Evolutionary conservation across 2,329 filamentous ascomycete species (phyloP), one percentile per base, ranked within the genome.

Genomic region (Fusarium verrucosum): DNA sequence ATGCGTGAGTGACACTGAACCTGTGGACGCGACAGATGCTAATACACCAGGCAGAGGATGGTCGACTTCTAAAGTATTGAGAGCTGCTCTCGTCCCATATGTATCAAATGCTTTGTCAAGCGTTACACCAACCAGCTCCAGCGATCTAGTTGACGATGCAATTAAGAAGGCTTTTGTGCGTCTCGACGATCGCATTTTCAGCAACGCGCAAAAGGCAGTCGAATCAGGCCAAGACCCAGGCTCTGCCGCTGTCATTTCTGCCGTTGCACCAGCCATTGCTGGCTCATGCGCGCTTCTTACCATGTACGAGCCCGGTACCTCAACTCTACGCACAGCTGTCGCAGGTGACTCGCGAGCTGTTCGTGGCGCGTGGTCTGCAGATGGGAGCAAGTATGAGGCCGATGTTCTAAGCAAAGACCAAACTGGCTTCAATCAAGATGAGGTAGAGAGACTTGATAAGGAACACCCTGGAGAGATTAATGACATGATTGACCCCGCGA

Each of bases 291-390:
- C 88, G 11, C 77, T 90, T 1, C 77, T 91, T 3, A 81, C 87
- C 1, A 75, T 89, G 3, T 90, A 86, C 69, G 87, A 92, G 60
- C 81, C 86, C 0, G 56, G 67, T 1, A 78, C 78, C 2, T 78
- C 79, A 7, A 84, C 78, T 0, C 75, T 92, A 0, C 83, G 85
- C 22, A 87, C 89, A 4, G 89, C 89, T 1, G 88, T 87, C 61
- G 85, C 85, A 0, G 89, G 89, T 1, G 89, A 92, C 75, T 90
- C 86, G 1, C 82, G 88, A 32, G 88, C 88, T 11, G 87, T 91
- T 0, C 79, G 90, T 0, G 89, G 88, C 2, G 71, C 71, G 4
- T 75, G 81, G 75, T 78, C 81, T 13, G 49, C 76, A 0, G 71
- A 78, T 10, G 76, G 78, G 0, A 45, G 53, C 1, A 78, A 74